Base-by-base conservation (phyloP, 805 yeast genomes). In the Dipodascus geniculatus region DNA sequence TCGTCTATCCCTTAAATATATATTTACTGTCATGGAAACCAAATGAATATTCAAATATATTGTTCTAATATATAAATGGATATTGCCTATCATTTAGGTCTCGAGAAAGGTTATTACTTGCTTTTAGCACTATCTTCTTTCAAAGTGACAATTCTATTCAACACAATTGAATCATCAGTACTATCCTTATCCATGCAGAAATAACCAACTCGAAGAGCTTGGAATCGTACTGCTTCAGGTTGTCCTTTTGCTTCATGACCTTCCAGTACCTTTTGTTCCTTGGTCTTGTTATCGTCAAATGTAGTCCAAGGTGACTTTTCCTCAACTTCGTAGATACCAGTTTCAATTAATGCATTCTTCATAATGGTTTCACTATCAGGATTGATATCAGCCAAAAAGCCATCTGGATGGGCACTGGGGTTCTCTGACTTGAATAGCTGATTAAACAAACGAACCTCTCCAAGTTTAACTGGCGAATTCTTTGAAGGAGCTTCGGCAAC, bases 201-300 rank as follows among this genome's bases (percentile, higher is more conserved):
- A 71, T 93, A 93, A 28, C 99, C 99, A 49, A 87, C 91, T 72
- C 99, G 82, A 70, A 93, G 79, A 28, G 96, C 99, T 74, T 93
- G 99, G 88, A 93, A 93, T 70, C 99, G 81, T 31, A 87, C 88
- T n/a, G 90, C 79, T 68, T 90, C 95, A 49, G 81, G 79, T 2
- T 80, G 77, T 20, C 76, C 70, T 58, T 75, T 71, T 33, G 76
- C 76, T 42, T 70, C 70, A 56, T 77, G 76, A 67, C 93, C 97
- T 51, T 62, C 68, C 23, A 59, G 63, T 66, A 88, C 87, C 58
- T 83, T 83, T 42, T 77, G 72, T 51, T 80, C 76, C 42, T 76
- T 75, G 31, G 77, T 75, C 33, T 6, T 6, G 11, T 28, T 28
- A 24, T 82, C 76, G 28, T 53, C 54, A 42, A 73, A 75, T 61